A percentile compares a stretch with the other conserved stretches of the same genome.
Conservation (phyloP, 1,284 basidiomycete genomes). For the Earliella scabrosa region DNA sequence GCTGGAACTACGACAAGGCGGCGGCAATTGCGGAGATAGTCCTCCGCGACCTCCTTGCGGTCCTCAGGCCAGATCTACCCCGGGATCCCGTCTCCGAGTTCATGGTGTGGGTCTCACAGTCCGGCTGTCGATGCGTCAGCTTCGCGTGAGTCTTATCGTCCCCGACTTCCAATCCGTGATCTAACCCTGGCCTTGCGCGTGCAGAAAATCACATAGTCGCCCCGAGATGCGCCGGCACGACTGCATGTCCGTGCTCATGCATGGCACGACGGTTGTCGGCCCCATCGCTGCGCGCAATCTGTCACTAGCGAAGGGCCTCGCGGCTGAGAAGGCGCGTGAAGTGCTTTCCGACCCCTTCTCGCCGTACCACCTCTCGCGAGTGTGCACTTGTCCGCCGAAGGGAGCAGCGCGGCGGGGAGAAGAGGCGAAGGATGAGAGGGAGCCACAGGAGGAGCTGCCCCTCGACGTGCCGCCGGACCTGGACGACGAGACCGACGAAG, state of each 20-base stretch:
- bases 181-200: background rate
- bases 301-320: constrained; percentile 65
- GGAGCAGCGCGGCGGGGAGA: constrained; percentile 2
- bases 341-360: constrained; percentile 52
- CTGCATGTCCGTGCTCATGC: constrained; percentile 58
- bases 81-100: constrained; percentile 72
- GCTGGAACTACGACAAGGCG: constrained; percentile 70
- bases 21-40: constrained; percentile 59
- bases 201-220: constrained; percentile 54
- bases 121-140: constrained; percentile 55
- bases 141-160: constrained; percentile 44
- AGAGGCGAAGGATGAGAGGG: constrained; percentile 2
- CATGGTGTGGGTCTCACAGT: constrained; percentile 60
- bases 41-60: constrained; percentile 65
- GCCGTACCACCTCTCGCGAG: constrained; percentile 44
- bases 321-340: constrained; percentile 59
- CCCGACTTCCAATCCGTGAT: too few relatives aligned
- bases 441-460: constrained; percentile 1
- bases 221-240: constrained; percentile 49
- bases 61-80: constrained; percentile 59
- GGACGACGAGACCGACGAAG: constrained; percentile 44
- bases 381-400: constrained; percentile 56
- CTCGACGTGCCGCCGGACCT: constrained; percentile 13
- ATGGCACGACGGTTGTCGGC: constrained; percentile 58
- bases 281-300: constrained; percentile 60